Evolutionary conservation across 164 flowering plant genomes (phyloP), one percentile per base, ranked within the genome.

Genomic region (Tinospora cordifolia): DNA sequence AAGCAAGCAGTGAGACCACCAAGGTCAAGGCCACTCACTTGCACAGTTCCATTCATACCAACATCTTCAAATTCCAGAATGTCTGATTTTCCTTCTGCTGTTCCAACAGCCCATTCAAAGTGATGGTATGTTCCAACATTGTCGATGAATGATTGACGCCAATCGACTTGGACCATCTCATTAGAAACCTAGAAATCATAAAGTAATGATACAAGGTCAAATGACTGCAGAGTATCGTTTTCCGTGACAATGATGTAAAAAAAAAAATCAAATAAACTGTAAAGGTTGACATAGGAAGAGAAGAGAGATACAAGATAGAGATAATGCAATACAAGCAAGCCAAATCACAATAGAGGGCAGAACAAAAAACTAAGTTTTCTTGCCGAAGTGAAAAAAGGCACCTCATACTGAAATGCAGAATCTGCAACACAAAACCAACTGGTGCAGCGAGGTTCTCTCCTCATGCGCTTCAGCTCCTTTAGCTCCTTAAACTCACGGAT

Each of bases 61-160:
- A 94, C 93, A 87, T 94, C 86, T 78, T 92, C 89, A 80, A 85
- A 94, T 66, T 89, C 97, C 77, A 88, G 75, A 75, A 94, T 89
- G 74, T 94, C 99, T 62, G 85, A 81, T 80, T 92, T 92, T 80
- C 99, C 97, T 81, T 92, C 99, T 62, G 87, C 95, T 11, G 93
- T 86, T 76, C 99, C 97, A 79, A 94, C 79, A 57, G 96, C 97
- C 97, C 97, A 94, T 82, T 92, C 97, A 85, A 92, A 92, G 78
- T 92, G 95, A 80, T 89, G 95, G 72, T 90, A 92, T 39, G 86
- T 76, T 69, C 89, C 97, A 75, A 79, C 78, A 26, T 88, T 75
- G 46, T 94, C 99, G 15, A 81, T 68, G 75, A 90, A 92, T 34
- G 90, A 84, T 71, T 88, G 97, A 76, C 79, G 87, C 99, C 99